These are phyloP conservation scores for Syncephalastrum monosporum DNA, from an alignment of 371 early-diverging fungal genomes.

Conservation along the genomic window DNA sequence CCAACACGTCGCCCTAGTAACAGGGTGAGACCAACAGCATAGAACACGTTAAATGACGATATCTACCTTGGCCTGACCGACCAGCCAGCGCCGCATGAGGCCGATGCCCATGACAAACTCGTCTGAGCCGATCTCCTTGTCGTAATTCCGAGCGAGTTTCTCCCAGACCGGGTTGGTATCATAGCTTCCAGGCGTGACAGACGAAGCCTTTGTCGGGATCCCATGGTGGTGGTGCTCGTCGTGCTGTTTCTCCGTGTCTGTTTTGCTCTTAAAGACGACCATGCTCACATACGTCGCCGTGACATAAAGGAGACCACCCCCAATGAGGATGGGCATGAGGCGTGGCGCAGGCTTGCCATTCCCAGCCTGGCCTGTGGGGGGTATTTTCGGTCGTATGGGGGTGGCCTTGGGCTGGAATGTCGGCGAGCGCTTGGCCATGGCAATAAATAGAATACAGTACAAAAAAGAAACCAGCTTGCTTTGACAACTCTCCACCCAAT, in stretches of 20 bases:
- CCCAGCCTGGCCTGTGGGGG: neutral
- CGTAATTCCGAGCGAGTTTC: constrained; percentile 57
- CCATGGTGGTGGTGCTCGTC: constrained; percentile 1
- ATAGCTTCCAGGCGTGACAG: constrained; percentile 32
- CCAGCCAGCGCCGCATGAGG: constrained; percentile 50
- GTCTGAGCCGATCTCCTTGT: constrained; percentile 64
- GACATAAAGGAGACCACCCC: constrained; percentile 44
- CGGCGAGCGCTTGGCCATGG: too few relatives aligned
- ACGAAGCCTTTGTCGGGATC: constrained; percentile 11
- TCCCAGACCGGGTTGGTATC: constrained; percentile 49
- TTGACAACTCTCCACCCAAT: too few relatives aligned
- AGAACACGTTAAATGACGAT: neutral
- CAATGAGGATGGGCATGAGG: constrained; percentile 39
- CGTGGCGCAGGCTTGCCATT: constrained; percentile 16
- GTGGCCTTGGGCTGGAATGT: too few relatives aligned
- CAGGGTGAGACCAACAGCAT: neutral
- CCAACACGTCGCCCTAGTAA: constrained; percentile 55
- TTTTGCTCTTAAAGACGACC: constrained; percentile 46
- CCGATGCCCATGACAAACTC: constrained; percentile 68
- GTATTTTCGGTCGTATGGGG: too few relatives aligned
- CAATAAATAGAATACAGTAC: too few relatives aligned
- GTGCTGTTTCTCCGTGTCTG: constrained; percentile 16
- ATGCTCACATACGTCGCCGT: constrained; percentile 48
- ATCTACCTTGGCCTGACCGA: constrained; percentile 48
- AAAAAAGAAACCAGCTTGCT: too few relatives aligned